phyloP scores from a whole-genome alignment of 805 yeast species.

The Debaryomyces castellii region DNA sequence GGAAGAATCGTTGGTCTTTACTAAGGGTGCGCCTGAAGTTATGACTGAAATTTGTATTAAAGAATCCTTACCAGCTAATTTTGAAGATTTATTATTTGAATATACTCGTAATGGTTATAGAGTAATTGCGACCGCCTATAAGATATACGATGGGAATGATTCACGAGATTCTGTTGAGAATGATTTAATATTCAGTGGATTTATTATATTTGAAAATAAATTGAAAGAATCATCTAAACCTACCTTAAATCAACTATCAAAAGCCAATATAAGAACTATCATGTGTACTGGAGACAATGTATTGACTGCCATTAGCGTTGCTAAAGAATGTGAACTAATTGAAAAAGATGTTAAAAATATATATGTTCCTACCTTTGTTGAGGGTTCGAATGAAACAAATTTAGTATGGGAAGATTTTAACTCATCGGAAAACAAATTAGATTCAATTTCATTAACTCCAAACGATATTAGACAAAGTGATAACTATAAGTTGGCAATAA shows the following conservation, averaged over 20 bases:
- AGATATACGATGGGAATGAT: slow-evolving; percentile 29
- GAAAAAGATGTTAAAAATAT: slow-evolving; percentile 31
- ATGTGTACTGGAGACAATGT: slow-evolving; percentile 99
- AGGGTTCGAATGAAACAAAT: slow-evolving; percentile 36
- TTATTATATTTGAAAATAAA: slow-evolving; percentile 89
- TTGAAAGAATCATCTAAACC: slow-evolving; percentile 66
- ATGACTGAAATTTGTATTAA: slow-evolving; percentile 75
- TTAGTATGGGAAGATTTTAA: slow-evolving; percentile 70
- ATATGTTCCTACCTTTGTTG: slow-evolving; percentile 58
- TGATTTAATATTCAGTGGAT: slow-evolving; percentile 75
- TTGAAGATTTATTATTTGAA: slow-evolving; percentile 67
- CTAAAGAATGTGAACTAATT: slow-evolving; percentile 75
- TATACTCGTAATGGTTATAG: slow-evolving; percentile 94
- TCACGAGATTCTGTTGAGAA: slow-evolving; percentile 68
- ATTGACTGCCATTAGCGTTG: slow-evolving; percentile 92
- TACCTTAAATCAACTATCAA: slow-evolving; percentile 57
- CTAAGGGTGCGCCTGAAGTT: slow-evolving; percentile 98
- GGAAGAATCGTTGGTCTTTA: slow-evolving; percentile 37
- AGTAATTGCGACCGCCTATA: slow-evolving; percentile 91
- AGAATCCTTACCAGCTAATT: slow-evolving; percentile 70
- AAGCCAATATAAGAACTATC: slow-evolving; percentile 75
- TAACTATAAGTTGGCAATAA: slow-evolving; percentile 72
- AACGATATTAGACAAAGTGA: slow-evolving; percentile 20
- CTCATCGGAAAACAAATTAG: slow-evolving; percentile 55
- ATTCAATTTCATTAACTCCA: slow-evolving; percentile 62